Base-by-base conservation (phyloP, 192 early-diverging fungal species). In the Funneliformis geosporum region DNA sequence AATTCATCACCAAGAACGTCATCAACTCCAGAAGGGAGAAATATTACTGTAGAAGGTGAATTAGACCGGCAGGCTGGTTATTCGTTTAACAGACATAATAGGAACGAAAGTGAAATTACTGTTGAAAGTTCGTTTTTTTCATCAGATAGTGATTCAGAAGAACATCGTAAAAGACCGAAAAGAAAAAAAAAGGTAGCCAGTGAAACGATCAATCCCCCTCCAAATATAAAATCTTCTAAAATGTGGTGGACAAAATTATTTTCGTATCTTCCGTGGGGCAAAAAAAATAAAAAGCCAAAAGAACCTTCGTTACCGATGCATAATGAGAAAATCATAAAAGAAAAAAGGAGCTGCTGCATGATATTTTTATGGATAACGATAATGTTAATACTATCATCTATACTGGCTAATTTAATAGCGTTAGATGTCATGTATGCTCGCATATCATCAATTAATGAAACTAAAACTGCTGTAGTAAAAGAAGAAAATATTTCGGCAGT, bases 331-430 rank as follows among this genome's bases (percentile, higher is more conserved):
- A n/a, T n/a, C n/a, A n/a, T n/a, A n/a, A n/a, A 76, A 16, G n/a
- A 64, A 27, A 21, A 40, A 14, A 72, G 75, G 43, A 25, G 40
- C n/a, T 76, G 75, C 65, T 76, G 75, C 23, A 43, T 12, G 5
- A 76, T 64, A 0, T 65, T 76, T 40, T 6, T 66, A 28, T 64
- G 64, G 6, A 46, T 76, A n/a, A 76, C 65, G 8, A 64, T 76
- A 10, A 76, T 76, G 14, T 3, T 76, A 7, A 9, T 76, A 44
- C 65, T 76, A 27, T 73, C 23, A 60, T 7, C 23, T 16, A 60
- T 60, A 18, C 1, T 76, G n/a, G 59, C 39, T 10, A 76, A 76
- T 43, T 21, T 76, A n/a, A 1, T 65, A 40, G 75, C 75, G 0
- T 60, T 76, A 46, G 75, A 76, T 65, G 11, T 65, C n/a, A 18